Conservation (phyloP, 257 asterid genomes). For the Solanum corneliomulleri region DNA sequence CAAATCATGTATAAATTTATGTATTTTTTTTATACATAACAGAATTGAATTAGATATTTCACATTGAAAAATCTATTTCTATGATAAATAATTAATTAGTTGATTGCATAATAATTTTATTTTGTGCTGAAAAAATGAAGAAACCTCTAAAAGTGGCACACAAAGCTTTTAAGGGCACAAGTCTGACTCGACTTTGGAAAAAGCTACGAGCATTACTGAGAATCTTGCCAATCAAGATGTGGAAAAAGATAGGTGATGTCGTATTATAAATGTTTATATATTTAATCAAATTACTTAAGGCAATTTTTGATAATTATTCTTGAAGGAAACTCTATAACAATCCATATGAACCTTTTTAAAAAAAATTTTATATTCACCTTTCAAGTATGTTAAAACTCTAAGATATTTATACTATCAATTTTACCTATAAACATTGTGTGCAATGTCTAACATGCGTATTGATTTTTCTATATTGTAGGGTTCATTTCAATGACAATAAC, state of each 20-base stretch:
- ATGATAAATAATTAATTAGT: no score
- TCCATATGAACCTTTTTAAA: not conserved
- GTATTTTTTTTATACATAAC: no score
- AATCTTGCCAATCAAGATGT: no score
- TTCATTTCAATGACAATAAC: not conserved
- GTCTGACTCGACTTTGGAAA: not conserved
- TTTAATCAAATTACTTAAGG: not conserved
- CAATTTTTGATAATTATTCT: not conserved
- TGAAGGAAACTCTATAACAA: not conserved
- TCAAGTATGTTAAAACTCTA: not conserved
- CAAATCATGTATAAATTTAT: no score
- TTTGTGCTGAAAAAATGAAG: no score
- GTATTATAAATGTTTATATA: not conserved
- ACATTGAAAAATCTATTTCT: no score
- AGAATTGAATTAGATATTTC: no score
- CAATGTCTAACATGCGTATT: not conserved
- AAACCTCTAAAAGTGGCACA: no score
- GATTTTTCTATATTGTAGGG: not conserved
- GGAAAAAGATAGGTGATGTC: not conserved
- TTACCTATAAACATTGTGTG: not conserved
- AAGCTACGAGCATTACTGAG: not conserved
- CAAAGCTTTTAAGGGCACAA: not conserved
- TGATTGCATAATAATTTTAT: no score
- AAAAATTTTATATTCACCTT: not conserved
- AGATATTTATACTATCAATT: not conserved